Conservation (phyloP, 2,329 filamentous ascomycete species). For the Pestalotiopsis fici region DNA sequence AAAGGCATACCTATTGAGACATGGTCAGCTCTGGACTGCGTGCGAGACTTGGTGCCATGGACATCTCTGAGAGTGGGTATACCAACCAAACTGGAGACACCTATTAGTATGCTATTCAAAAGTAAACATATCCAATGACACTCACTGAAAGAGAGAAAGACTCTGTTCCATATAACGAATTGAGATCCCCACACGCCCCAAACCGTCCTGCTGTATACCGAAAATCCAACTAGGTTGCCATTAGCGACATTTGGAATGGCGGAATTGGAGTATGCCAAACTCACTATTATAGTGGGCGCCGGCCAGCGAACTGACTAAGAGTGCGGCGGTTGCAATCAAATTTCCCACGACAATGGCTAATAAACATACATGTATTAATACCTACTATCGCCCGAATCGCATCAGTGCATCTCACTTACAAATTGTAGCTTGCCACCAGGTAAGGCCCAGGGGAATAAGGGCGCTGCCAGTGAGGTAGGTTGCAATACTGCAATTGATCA, state of each 20-base stretch:
- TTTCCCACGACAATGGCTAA: slow-evolving; percentile 26
- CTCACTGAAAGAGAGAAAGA: slow-evolving; percentile 19
- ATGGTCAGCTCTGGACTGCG: neutral
- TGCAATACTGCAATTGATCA: slow-evolving; percentile 25
- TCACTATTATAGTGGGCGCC: slow-evolving; percentile 13
- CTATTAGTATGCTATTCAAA: neutral
- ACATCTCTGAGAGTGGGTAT: neutral
- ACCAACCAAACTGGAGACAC: neutral
- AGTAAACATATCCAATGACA: neutral
- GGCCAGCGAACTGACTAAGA: slow-evolving; percentile 28
- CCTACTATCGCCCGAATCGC: neutral
- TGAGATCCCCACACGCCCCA: slow-evolving; percentile 19
- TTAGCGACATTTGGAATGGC: neutral
- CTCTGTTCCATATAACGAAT: slow-evolving; percentile 19
- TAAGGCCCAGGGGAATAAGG: slow-evolving; percentile 31
- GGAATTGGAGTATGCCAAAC: neutral
- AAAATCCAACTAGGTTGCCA: neutral
- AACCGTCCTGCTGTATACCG: neutral
- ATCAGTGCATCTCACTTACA: neutral
- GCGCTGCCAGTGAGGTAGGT: slow-evolving; percentile 20
- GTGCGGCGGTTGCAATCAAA: slow-evolving; percentile 23
- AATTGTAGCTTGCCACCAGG: slow-evolving; percentile 32
- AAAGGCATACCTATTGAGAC: slow-evolving; percentile 22
- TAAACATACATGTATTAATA: too few species aligned
- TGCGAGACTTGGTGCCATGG: neutral